Evolutionary conservation across 2,329 filamentous ascomycete genomes (phyloP).

Genomic region (Pseudovirgaria hyperparasitica): DNA sequence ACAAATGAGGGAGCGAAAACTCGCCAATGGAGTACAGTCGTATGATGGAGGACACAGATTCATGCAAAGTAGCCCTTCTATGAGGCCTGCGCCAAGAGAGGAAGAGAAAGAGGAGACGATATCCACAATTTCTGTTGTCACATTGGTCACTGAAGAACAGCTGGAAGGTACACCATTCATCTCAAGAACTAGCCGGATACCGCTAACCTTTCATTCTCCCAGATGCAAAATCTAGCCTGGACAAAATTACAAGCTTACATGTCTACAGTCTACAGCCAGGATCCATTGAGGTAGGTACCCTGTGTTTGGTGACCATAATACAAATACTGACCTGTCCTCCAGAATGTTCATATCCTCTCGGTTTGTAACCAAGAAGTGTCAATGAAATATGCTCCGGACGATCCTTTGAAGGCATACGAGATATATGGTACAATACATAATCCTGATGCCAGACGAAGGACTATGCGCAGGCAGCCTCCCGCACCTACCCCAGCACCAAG

Average conservation of each 20-base stretch:
- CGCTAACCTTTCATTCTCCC: constrained; percentile 8
- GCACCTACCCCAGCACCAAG: constrained; percentile 16
- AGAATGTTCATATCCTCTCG: constrained; percentile 55
- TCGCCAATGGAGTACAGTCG: constrained; percentile 25
- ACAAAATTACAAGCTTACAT: constrained; percentile 66
- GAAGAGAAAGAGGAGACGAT: constrained; percentile 36
- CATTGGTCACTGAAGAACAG: constrained; percentile 58
- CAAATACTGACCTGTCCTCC: constrained; percentile 16
- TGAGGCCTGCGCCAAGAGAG: constrained; percentile 47
- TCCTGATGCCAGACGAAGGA: constrained; percentile 44
- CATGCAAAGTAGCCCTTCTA: constrained; percentile 54
- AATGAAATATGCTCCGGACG: constrained; percentile 42
- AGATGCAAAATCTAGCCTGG: constrained; percentile 58
- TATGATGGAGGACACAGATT: constrained; percentile 53
- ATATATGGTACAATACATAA: constrained; percentile 67
- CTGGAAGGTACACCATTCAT: constrained; percentile 44
- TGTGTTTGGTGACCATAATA: neutral
- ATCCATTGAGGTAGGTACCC: constrained; percentile 46
- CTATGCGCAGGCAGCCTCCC: constrained; percentile 13
- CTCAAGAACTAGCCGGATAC: too few species aligned
- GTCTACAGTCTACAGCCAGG: constrained; percentile 73
- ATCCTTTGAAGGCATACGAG: constrained; percentile 45
- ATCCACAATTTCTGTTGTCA: constrained; percentile 47
- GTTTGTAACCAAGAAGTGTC: constrained; percentile 55
- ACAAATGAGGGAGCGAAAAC: constrained; percentile 17